Base-by-base conservation (phyloP, 345 rosid genomes). In the Anastatica hierochuntica region DNA sequence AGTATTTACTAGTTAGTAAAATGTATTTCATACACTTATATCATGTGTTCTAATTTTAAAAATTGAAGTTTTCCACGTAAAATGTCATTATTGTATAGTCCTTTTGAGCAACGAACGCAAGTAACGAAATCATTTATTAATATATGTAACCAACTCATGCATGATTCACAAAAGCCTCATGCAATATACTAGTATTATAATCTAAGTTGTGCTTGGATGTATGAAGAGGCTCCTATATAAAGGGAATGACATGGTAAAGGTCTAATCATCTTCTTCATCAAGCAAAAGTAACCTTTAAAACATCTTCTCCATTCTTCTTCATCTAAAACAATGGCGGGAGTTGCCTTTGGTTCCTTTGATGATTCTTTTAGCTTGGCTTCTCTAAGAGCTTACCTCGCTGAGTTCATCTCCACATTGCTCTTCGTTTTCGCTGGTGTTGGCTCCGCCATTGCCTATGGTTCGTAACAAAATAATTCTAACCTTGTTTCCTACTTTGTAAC, bases 381-480 rank as follows among this genome's bases (percentile, higher is more conserved):
- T 40, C 27, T 90, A 46, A 90, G 72, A 58, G 90, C 95, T 43
- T 83, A 90, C 54, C 81, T 90, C 10, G 85, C 97, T 16, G 97
- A 90, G 76, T 86, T 90, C 53, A 90, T 90, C 74, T 90, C 95
- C 14, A 90, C 97, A 51, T 65, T 90, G 69, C 76, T 90, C 81
- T 89, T 89, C 49, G 96, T 88, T 64, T 88, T 88, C 47, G 94
- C 94, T 23, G 96, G 96, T 8, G 96, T 88, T 67, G 95, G 97
- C 43, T 90, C 95, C 8, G 94, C 90, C 78, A 83, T 90, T 7
- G 95, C 95, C 64, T 90, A 75, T 48, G 75, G 97, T 90, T 51
- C 39, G 52, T 60, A 37, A 7, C 13, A 27, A 51, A 14, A 14
- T 6, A 14, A 29, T 6, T 41, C 37, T 27, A 3, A 0, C 5